A percentile compares a stretch with the other conserved stretches of the same genome.
These are phyloP conservation scores for Rhytidiadelphus loreus DNA, from an alignment of 225 moss, liverwort and hornwort genomes.

Conservation along the genomic window DNA sequence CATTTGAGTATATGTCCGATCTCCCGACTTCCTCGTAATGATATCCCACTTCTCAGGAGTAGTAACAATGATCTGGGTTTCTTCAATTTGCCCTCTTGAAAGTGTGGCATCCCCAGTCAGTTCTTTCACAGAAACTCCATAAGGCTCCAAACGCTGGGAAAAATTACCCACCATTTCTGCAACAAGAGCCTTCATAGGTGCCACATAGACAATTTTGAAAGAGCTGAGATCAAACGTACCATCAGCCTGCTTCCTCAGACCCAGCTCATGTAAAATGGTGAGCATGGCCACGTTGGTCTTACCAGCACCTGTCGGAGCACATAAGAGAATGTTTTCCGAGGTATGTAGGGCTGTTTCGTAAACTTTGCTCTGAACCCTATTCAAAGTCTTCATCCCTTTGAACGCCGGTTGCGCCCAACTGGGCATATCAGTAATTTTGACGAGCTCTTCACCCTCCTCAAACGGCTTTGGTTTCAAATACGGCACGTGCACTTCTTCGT, in stretches of 20 bases:
- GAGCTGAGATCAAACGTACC: slow-evolving; percentile 60
- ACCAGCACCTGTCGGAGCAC: slow-evolving; percentile 97
- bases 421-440: slow-evolving; percentile 77
- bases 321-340: slow-evolving; percentile 70
- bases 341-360: slow-evolving; percentile 84
- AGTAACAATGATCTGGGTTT: slow-evolving; percentile 92
- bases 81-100: slow-evolving; percentile 88
- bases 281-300: slow-evolving; percentile 97
- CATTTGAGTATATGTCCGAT: slow-evolving; percentile 92
- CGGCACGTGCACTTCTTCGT: slow-evolving; percentile 95
- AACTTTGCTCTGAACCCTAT: slow-evolving; percentile 91
- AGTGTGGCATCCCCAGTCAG: slow-evolving; percentile 91
- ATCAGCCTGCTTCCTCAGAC: slow-evolving; percentile 62
- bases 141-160: slow-evolving; percentile 69
- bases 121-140: slow-evolving; percentile 77
- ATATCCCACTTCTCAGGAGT: slow-evolving; percentile 99
- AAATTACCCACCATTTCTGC: slow-evolving; percentile 94
- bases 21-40: slow-evolving; percentile 92
- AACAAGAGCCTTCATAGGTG: slow-evolving; percentile 94
- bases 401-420: slow-evolving; percentile 95
- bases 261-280: slow-evolving; percentile 80
- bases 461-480: slow-evolving; percentile 78
- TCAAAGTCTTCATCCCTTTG: slow-evolving; percentile 72
- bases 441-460: slow-evolving; percentile 83
- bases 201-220: slow-evolving; percentile 92